Percentiles rank a stretch among this genome's conserved stretches.
These are phyloP conservation scores for Saturnispora sanitii DNA, from an alignment of 805 yeast genomes.

Conservation along the genomic window DNA sequence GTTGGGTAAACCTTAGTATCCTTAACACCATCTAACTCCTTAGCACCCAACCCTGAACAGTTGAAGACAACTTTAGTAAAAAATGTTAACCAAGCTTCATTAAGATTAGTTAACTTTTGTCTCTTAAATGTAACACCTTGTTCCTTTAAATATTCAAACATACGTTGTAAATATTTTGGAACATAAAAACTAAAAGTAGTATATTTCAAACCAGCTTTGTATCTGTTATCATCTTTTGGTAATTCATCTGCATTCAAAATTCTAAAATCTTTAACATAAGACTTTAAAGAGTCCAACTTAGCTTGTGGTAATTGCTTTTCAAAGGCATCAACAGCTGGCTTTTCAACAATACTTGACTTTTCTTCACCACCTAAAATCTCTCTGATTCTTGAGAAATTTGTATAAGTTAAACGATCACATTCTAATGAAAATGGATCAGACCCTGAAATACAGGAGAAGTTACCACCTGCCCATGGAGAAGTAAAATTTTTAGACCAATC, in stretches of 20 bases:
- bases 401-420: slow-evolving; percentile 50
- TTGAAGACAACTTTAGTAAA: slow-evolving; percentile 49
- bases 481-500: slow-evolving; percentile 66
- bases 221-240: slow-evolving; percentile 34
- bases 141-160: slow-evolving; percentile 33
- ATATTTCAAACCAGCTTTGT: slow-evolving; percentile 44
- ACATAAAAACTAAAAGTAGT: slow-evolving; percentile 63
- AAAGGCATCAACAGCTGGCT: slow-evolving; percentile 48
- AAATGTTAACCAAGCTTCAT: slow-evolving; percentile 37
- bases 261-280: slow-evolving; percentile 40
- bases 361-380: slow-evolving; percentile 37
- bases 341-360: slow-evolving; percentile 40
- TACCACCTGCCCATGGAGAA: slow-evolving; percentile 73
- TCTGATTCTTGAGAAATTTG: slow-evolving; percentile 35
- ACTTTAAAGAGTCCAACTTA: slow-evolving; percentile 39
- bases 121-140: slow-evolving; percentile 45
- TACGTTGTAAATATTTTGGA: slow-evolving; percentile 45
- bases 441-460: slow-evolving; percentile 51
- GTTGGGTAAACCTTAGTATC: slow-evolving; percentile 60
- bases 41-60: slow-evolving; percentile 70
- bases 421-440: slow-evolving; percentile 37
- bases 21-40: slow-evolving; percentile 49
- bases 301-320: slow-evolving; percentile 35
- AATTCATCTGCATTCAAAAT: slow-evolving; percentile 30
- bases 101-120: slow-evolving; percentile 38